phyloP scores from a whole-genome alignment of 1,284 basidiomycete species.

The Porodaedalea pini region DNA sequence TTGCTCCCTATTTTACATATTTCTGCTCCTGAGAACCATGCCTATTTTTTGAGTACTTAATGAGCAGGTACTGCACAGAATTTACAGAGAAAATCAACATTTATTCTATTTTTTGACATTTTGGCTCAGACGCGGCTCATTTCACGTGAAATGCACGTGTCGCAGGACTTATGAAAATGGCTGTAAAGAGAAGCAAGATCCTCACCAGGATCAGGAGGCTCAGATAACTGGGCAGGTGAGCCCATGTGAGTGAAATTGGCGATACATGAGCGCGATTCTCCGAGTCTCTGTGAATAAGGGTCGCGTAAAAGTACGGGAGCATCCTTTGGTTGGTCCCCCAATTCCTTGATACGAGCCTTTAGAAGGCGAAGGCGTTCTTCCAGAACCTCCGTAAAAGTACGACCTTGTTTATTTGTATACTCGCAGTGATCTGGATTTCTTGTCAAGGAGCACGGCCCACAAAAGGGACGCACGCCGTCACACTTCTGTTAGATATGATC shows the following conservation, averaged over 20 bases:
- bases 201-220: background rate
- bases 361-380: slow-evolving; percentile 17
- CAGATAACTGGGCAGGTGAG: background rate
- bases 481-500: slow-evolving; percentile 9
- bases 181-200: too few species aligned
- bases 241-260: background rate
- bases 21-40: too few species aligned
- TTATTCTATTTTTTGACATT: too few species aligned
- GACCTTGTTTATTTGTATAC: slow-evolving; percentile 20
- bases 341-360: slow-evolving; percentile 12
- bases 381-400: slow-evolving; percentile 18
- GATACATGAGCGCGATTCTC: background rate
- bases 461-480: slow-evolving; percentile 18
- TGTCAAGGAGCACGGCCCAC: slow-evolving; percentile 14
- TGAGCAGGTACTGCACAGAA: too few species aligned
- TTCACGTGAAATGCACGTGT: too few species aligned
- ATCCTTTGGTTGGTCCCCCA: slow-evolving; percentile 8
- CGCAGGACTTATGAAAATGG: too few species aligned
- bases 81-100: too few species aligned
- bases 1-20: too few species aligned
- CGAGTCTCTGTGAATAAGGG: slow-evolving; percentile 2
- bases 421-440: slow-evolving; percentile 14
- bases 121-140: too few species aligned
- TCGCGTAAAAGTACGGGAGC: slow-evolving; percentile 11
- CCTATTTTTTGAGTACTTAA: too few species aligned